Conservation (phyloP, 108 stramenopile genomes). For the Nitzschia sp. region DNA sequence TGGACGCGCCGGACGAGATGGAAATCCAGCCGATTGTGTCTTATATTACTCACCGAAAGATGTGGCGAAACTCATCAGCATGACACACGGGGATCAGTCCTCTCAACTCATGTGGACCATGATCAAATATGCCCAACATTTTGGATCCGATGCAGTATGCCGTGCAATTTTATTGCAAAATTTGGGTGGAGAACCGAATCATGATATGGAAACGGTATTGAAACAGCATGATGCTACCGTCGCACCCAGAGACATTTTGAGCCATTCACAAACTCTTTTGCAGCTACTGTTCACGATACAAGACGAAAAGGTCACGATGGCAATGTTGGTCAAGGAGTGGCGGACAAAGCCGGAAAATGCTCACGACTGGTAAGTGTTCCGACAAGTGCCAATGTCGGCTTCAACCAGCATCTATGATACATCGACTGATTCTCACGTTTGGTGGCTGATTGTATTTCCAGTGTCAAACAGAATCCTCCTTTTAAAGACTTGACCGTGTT, state of each 20-base stretch:
- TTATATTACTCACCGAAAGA: constrained; percentile 83
- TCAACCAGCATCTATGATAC: background rate
- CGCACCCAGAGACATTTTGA: constrained; percentile 45
- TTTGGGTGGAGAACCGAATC: constrained; percentile 70
- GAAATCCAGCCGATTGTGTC: constrained; percentile 82
- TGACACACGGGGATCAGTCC: constrained; percentile 67
- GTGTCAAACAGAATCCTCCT: constrained; percentile 70
- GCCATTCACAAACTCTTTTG: constrained; percentile 56
- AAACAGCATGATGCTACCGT: constrained; percentile 4
- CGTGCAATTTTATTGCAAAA: constrained; percentile 58
- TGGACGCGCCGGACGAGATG: constrained; percentile 95
- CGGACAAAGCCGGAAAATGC: constrained; percentile 47
- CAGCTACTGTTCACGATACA: constrained; percentile 42
- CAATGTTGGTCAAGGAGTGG: constrained; percentile 77
- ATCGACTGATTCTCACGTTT: background rate
- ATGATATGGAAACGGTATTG: constrained; percentile 13
- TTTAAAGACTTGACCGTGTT: constrained; percentile 61
- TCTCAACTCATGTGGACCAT: constrained; percentile 61
- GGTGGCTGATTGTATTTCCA: too few relatives aligned
- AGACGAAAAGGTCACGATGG: constrained; percentile 54
- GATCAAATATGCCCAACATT: constrained; percentile 72
- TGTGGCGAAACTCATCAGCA: constrained; percentile 62
- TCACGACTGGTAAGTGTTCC: constrained; percentile 37
- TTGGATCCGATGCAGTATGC: constrained; percentile 71
- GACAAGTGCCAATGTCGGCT: background rate